Evolutionary conservation across 768 basidiomycete genomes (phyloP), one percentile per base, ranked within the genome.

Genomic region (Lentinula detonsa): DNA sequence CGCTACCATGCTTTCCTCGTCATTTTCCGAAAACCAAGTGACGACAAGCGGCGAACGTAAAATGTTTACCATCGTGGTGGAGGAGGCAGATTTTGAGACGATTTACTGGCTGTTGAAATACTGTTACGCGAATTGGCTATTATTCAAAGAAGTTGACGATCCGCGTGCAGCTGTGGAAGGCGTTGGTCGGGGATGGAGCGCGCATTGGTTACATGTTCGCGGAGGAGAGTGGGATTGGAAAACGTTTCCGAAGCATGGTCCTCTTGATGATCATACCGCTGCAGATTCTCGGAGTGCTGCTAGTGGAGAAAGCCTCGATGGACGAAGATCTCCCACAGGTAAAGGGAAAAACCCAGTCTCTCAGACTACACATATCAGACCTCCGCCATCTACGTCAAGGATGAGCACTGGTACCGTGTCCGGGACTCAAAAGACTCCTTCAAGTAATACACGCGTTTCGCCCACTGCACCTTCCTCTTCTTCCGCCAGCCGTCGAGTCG

Each of bases 41-140:
- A 50, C 72, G 35, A 35, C 70, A 8, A 71, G 73, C 2, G 81
- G 79, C 23, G 82, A 85, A 65, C 74, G 85, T 61, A 84, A 86
- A 66, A 64, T 85, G 0, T 82, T 85, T 68, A 87, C 83, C 1
- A 72, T 91, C 53, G 75, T 88, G n/a, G 85, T 91, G 6, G 86
- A 91, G 64, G 90, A 91, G 69, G 87, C 87, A 6, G 87, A 88
- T 61, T 92, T 87, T 63, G 81, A 85, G 61, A 91, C 89, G 0
- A 80, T 91, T 4, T 91, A 89, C 68, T 91, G 90, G 90, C 69
- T 91, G 31, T 72, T 91, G 39, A 89, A 89, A 69, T 90, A 80
- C 71, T 83, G 88, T 59, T 92, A 91, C 64, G 84, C 85, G 6
- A 87, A 90, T 68, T 89, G 86, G 84, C 74, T 90, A 1, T 73